Conservation (phyloP, 257 asterid genomes). For the Solanum arcanum region DNA sequence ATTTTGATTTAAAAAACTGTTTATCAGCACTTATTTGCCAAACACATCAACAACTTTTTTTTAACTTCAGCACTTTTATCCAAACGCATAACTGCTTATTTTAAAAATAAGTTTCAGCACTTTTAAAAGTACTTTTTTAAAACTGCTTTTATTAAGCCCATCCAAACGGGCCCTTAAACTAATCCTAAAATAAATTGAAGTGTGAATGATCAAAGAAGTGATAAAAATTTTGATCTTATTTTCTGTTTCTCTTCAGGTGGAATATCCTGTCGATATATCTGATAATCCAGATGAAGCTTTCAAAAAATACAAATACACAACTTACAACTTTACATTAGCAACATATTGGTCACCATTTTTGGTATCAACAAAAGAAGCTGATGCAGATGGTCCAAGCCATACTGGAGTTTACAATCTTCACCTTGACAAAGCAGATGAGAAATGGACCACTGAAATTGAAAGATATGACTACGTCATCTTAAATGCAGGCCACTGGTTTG, state of each 20-base stretch:
- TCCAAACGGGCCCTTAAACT: too few species aligned
- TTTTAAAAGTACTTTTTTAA: too few species aligned
- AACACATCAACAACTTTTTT: too few species aligned
- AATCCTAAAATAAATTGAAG: neutral
- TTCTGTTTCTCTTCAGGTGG: constrained; percentile 29
- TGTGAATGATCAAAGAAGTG: neutral
- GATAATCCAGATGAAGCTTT: constrained; percentile 29
- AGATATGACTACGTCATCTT: constrained; percentile 23
- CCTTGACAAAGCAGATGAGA: constrained; percentile 24
- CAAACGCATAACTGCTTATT: too few species aligned
- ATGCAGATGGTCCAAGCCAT: constrained; percentile 16
- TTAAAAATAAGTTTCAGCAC: too few species aligned
- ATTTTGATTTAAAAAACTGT: too few species aligned
- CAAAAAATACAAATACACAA: constrained; percentile 46
- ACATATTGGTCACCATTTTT: constrained; percentile 78
- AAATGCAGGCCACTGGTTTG: constrained; percentile 27
- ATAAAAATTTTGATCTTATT: neutral
- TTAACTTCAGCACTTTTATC: too few species aligned
- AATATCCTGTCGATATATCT: constrained; percentile 41
- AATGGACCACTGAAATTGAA: constrained; percentile 23
- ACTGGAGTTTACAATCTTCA: constrained; percentile 15
- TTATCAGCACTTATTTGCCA: too few species aligned
- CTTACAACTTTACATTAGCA: constrained; percentile 62
- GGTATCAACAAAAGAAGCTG: constrained; percentile 27
- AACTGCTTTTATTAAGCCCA: too few species aligned